These are phyloP conservation scores for Colletotrichum neosansevieriae DNA, from an alignment of 2,329 filamentous ascomycete species.

Conservation along the genomic window DNA sequence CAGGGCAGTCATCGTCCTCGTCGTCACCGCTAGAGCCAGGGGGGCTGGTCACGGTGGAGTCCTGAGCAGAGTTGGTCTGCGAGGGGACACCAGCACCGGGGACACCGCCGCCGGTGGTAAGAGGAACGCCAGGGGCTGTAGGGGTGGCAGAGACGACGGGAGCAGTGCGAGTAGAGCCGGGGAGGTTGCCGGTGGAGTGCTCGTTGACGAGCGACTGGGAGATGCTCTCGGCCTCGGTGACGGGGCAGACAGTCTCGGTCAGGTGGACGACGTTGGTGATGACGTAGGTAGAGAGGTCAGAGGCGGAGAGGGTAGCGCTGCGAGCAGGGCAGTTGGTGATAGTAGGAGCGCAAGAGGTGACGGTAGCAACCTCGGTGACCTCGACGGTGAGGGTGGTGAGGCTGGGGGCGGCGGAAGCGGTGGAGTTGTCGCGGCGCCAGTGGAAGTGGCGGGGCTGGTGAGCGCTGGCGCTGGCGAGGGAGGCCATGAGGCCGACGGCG, in stretches of 20 bases:
- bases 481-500: conserved; percentile 59
- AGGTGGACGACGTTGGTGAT: conserved; percentile 55
- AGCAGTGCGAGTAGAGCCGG: conserved; percentile 52
- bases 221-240: conserved; percentile 55
- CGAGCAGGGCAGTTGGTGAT: conserved; percentile 67
- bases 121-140: conserved; percentile 42
- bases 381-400: conserved; percentile 62
- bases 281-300: conserved; percentile 49
- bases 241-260: conserved; percentile 60
- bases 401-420: conserved; percentile 38
- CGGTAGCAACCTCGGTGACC: conserved; percentile 66
- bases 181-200: conserved; percentile 52
- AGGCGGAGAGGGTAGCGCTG: conserved; percentile 51
- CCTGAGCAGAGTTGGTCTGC: conserved; percentile 39
- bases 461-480: conserved; percentile 57
- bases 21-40: conserved; percentile 18
- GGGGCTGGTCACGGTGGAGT: conserved; percentile 39
- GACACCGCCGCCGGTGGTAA: conserved; percentile 52
- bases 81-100: conserved; percentile 35
- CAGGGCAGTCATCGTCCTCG: conserved; percentile 38
- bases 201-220: conserved; percentile 54
- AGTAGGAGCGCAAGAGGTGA: conserved; percentile 68
- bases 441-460: conserved; percentile 52
- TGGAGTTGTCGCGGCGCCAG: conserved; percentile 42
- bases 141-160: conserved; percentile 45